Base-by-base conservation (phyloP, 768 basidiomycete genomes). In the Rhodocollybia butyracea region DNA sequence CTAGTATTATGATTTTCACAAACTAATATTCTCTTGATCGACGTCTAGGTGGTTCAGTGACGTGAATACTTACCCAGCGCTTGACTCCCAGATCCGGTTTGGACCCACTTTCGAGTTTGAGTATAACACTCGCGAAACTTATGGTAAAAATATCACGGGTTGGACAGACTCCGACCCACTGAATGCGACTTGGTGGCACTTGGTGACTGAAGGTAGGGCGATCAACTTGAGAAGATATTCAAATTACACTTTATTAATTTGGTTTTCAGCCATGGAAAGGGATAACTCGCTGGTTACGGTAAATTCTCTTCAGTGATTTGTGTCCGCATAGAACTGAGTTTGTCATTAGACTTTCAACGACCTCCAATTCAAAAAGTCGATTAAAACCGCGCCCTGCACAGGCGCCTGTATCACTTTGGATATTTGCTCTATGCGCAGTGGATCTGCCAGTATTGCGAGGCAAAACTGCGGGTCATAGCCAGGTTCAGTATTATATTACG, bases 131-230 rank as follows among this genome's bases (percentile, higher is more conserved):
- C 83, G 89, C 40, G 74, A 81, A 52, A 73, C 84, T 0, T 91
- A 89, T 57, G 89, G 87, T 29, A 64, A 62, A 34, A 80, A 69
- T 51, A 77, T 86, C 50, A 68, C 75, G 1, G 73, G 78, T 32
- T 91, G 89, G 89, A 72, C 75, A 26, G 51, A 57, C 31, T 45
- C 56, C n/a, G 56, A 57, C 50, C 89, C 89, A 0, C 68, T 91
- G 59, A 91, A 91, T 57, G 86, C 86, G 7, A 90, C 89, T 10
- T 91, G 86, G 84, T 91, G 89, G 89, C 89, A 90, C 61, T 79
- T 68, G 43, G 86, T 91, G 39, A 90, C 89, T 10, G 87, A 89
- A 70, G 78, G 86, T 84, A 31, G 56, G 6, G 32, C 22, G 26
- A 40, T 26, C n/a, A 5, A 13, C n/a, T 19, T 31, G n/a, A n/a